A percentile compares a stretch with the other conserved stretches of the same genome.
phyloP scores from a whole-genome alignment of 176 grass and related monocot species.

The Hordeum vulgare region MorexV3_pseudomolecules_assembly NC_058523.1:528497307-528497806 shows the following conservation, averaged over 20 bases:
- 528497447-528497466: constrained; percentile 45
- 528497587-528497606: constrained; percentile 93
- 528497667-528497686: constrained; percentile 95
- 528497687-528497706: constrained; percentile 86
- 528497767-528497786: background rate
- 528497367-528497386: background rate
- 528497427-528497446: constrained; percentile 77
- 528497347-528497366: background rate
- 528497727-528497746: background rate
- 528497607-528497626: constrained; percentile 90
- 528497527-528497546: background rate
- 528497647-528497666: constrained; percentile 95
- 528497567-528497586: constrained; percentile 72
- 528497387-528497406: constrained; percentile 66
- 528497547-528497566: constrained; percentile 52
- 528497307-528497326: background rate
- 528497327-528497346: background rate
- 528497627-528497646: constrained; percentile 92
- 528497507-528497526: background rate
- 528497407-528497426: constrained; percentile 70
- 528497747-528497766: background rate
- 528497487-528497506: constrained; percentile 35
- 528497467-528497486: constrained; percentile 35
- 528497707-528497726: constrained; percentile 32
- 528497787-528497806: background rate